Base-by-base conservation (phyloP, 257 asterid species). In the Rubia yunnanensis region DNA sequence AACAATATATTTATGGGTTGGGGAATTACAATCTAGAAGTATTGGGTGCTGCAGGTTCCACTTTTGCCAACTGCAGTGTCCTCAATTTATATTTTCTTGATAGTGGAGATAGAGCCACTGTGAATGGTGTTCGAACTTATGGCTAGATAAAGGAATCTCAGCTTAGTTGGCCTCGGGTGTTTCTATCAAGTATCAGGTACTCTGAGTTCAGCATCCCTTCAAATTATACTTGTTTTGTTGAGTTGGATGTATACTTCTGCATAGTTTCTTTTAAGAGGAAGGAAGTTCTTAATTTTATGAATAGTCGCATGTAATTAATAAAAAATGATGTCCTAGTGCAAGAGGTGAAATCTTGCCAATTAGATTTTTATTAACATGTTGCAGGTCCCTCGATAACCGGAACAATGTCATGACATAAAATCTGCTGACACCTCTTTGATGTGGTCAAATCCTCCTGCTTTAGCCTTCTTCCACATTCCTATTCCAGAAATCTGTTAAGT, bases 101-200 rank as follows among this genome's bases (percentile, higher is more conserved):
- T 70, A 89, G 97, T 65, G 99, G 99, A 26, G 99, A 89, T 71
- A 82, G 94, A 74, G 95, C 96, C 24, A 66, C 58, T 32, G 96
- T 92, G 14, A 48, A 83, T 69, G 95, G 97, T 34, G 5, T 81
- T 60, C 83, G 81, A 60, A 89, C 97, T 53, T 92, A 92, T 76
- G 92, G 77, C 60, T 92, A 97, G 98, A 92, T 92, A 52, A 92
- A 82, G 70, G 96, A 89, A 74, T 92, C 98, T 74, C 98, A 92
- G 65, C 96, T 89, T 31, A 66, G 64, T 69, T 92, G 98, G 98
- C 91, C 89, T 41, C 95, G 76, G 72, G 70, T 24, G 77, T 76
- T 72, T 85, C 97, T 10, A 32, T 41, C 54, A 69, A 73, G 69
- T 34, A 52, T 69, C 77, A 85, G 98, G 98, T 91, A 74, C 64